Base-by-base conservation (phyloP, 2,329 filamentous ascomycete genomes). In the Botrytis porri region DNA sequence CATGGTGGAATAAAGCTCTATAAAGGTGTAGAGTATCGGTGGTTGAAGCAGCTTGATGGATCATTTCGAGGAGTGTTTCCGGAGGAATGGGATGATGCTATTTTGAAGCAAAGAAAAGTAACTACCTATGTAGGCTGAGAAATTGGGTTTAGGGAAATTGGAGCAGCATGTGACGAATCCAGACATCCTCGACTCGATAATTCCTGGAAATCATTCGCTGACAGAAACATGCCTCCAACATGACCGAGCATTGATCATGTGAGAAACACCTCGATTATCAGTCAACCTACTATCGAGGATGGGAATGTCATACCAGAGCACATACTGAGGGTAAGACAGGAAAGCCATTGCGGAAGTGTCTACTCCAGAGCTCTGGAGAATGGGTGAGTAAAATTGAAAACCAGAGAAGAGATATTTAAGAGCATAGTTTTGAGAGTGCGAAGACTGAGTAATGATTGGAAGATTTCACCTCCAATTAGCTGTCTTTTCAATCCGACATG, bases 11-110 rank as follows among this genome's bases (percentile, higher is more conserved):
- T 41, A 3, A 60, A 25, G 14, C 57, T 25, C 29, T 70, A 70
- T 39, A 70, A 70, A 29, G 57, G 41, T 18, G 35, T 51, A 43
- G 59, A 70, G 45, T 70, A 70, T 39, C 63, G 37, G 37, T 70
- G 69, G 69, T 41, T 63, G 22, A 70, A 29, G 69, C 41, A 62
- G 32, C 4, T 20, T 22, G 60, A 64, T 41, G 69, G 69, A 18
- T 37, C 57, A 14, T 62, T 41, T 45, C 57, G 37, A 54, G 69
- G 69, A n/a, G 59, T 64, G 1, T 9, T 64, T 22, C 32, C 69
- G 1, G 60, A 64, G 32, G 59, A 70, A 39, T 70, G 69, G 69
- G 41, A 70, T 41, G 69, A 70, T 64, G 59, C 69, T 45, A 29
- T 64, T 39, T 20, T 70, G 37, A 70, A 48, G 57, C 35, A 22